These are phyloP conservation scores for Corymbia maculata DNA, from an alignment of 345 rosid species.

Conservation along the genomic window DNA sequence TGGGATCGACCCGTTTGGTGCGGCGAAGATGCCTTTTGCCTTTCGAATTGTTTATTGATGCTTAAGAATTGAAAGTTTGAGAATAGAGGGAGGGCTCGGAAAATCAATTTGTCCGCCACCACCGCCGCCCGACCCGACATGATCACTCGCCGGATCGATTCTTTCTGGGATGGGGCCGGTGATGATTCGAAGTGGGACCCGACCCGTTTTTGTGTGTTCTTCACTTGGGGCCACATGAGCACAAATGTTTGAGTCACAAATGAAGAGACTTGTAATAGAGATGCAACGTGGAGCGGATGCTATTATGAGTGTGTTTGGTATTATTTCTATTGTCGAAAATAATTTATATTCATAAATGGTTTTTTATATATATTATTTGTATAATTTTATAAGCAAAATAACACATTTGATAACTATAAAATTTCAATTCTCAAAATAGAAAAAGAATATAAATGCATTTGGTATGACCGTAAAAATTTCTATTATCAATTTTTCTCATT, in stretches of 20 bases:
- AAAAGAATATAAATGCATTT: no score
- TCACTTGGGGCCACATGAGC: background rate
- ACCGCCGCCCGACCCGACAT: background rate
- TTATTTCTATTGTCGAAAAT: fast-evolving
- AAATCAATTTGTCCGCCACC: background rate
- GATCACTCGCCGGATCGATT: background rate
- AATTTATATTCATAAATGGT: fast-evolving
- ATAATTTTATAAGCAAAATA: fast-evolving
- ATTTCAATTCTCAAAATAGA: fast-evolving
- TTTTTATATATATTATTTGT: no score
- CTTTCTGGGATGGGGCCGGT: background rate
- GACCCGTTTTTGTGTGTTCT: background rate
- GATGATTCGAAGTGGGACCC: background rate
- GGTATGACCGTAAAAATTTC: no score
- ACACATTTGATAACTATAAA: fast-evolving
- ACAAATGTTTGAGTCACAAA: background rate
- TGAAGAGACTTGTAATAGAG: fast-evolving
- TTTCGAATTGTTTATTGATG: background rate
- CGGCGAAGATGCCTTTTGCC: background rate
- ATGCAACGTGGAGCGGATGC: background rate
- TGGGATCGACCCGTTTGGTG: background rate
- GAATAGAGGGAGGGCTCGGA: background rate
- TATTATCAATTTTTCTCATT: no score
- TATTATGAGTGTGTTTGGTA: background rate
- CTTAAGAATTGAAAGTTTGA: background rate